Conservation (phyloP, 2,329 filamentous ascomycete genomes). For the Cercospora sp. region DNA sequence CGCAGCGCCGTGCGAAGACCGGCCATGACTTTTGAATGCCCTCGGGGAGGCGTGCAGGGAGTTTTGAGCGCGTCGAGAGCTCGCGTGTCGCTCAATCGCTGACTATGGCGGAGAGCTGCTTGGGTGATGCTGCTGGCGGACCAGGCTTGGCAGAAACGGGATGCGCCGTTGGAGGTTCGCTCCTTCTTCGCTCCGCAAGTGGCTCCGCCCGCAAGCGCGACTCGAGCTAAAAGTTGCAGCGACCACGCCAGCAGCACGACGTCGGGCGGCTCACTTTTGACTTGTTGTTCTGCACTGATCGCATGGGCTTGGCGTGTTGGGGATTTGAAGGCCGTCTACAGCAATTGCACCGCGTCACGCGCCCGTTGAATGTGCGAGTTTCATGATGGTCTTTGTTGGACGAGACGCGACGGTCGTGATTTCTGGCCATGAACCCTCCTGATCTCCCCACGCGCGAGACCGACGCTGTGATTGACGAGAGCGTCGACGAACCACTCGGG, state of each 20-base stretch:
- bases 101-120: background rate
- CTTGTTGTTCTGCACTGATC: background rate
- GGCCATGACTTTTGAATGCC: conserved; percentile 29
- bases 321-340: background rate
- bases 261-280: background rate
- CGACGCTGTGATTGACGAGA: conserved; percentile 10
- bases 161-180: background rate
- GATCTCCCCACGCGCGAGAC: conserved; percentile 20
- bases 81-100: conserved; percentile 9
- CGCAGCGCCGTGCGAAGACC: conserved; percentile 31
- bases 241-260: background rate
- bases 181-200: conserved; percentile 12
- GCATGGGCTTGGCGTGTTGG: conserved; percentile 9
- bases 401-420: conserved; percentile 18
- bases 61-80: conserved; percentile 5
- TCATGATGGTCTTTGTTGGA: conserved; percentile 21
- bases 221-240: conserved; percentile 8
- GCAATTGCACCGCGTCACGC: background rate
- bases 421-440: conserved; percentile 23
- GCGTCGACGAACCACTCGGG: background rate
- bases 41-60: background rate
- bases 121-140: conserved; percentile 1
- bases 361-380: conserved; percentile 7
- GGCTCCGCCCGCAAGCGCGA: conserved; percentile 4
- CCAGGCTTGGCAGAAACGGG: conserved; percentile 11